These are phyloP conservation scores for Kodamaea laetipori DNA, from an alignment of 805 yeast species.

Conservation along the genomic window DNA sequence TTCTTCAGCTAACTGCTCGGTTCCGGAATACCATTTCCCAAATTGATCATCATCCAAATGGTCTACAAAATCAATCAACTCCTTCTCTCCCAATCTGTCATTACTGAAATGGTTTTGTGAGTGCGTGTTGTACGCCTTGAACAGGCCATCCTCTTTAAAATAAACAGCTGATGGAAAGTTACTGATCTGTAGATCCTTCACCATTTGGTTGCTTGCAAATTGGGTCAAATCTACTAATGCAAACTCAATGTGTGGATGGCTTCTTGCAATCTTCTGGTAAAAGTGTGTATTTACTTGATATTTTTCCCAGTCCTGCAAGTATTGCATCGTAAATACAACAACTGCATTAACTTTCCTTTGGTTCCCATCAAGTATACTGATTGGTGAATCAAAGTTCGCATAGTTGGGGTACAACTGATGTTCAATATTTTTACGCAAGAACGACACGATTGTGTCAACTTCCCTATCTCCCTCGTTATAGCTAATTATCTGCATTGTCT, in stretches of 20 bases:
- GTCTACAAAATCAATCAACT: slow-evolving; percentile 18
- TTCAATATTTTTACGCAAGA: slow-evolving; percentile 17
- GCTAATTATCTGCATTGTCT: slow-evolving; percentile 41
- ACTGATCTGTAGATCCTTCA: slow-evolving; percentile 29
- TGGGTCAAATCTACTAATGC: slow-evolving; percentile 29
- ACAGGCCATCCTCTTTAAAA: slow-evolving; percentile 25
- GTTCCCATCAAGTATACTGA: slow-evolving; percentile 14
- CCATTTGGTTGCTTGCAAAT: slow-evolving; percentile 20
- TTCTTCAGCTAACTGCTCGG: slow-evolving; percentile 10
- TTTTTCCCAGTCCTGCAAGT: slow-evolving; percentile 33
- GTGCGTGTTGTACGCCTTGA: slow-evolving; percentile 27
- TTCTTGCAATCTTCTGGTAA: slow-evolving; percentile 31
- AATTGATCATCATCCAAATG: slow-evolving; percentile 5
- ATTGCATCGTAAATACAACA: slow-evolving; percentile 28
- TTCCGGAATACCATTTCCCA: slow-evolving; percentile 17
- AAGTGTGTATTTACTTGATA: slow-evolving; percentile 37
- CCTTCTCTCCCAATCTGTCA: slow-evolving; percentile 20
- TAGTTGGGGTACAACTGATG: slow-evolving; percentile 24
- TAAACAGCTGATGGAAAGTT: slow-evolving; percentile 36
- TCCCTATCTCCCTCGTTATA: slow-evolving; percentile 33
- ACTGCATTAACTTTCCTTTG: slow-evolving; percentile 14
- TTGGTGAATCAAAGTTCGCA: slow-evolving; percentile 21
- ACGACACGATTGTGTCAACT: slow-evolving; percentile 23
- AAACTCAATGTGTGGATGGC: slow-evolving; percentile 20
- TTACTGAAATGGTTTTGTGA: slow-evolving; percentile 22